A percentile compares a stretch with the other conserved stretches of the same genome.
Conservation (phyloP, 768 basidiomycete species). For the Tulasnella sp. region DNA sequence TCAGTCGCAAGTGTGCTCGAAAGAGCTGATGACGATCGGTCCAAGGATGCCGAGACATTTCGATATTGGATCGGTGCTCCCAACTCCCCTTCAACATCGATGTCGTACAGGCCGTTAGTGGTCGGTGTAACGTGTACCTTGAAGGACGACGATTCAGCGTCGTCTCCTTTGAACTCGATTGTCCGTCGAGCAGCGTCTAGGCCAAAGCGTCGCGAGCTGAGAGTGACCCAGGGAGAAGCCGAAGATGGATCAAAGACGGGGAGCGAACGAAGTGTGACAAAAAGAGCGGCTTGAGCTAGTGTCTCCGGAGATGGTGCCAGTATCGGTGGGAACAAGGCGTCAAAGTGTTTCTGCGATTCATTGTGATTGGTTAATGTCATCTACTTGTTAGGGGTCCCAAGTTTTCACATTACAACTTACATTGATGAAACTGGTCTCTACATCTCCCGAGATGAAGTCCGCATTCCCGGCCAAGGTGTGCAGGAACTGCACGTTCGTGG, state of each 20-base stretch:
- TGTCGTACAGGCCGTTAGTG: conserved; percentile 40
- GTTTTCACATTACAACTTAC: conserved; percentile 43
- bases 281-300: conserved; percentile 73
- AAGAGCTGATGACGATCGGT: conserved; percentile 39
- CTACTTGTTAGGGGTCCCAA: not conserved
- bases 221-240: conserved; percentile 49
- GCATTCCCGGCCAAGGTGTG: conserved; percentile 63
- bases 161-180: conserved; percentile 43
- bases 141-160: conserved; percentile 25
- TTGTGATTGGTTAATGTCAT: not conserved
- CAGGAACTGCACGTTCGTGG: conserved; percentile 87
- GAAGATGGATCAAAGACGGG: conserved; percentile 21
- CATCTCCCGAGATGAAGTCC: conserved; percentile 64
- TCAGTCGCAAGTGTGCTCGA: conserved; percentile 43
- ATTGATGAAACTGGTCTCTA: conserved; percentile 89
- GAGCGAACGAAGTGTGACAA: conserved; percentile 55
- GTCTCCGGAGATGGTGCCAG: conserved; percentile 48
- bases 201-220: conserved; percentile 68
- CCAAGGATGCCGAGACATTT: conserved; percentile 22
- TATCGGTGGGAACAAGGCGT: conserved; percentile 66
- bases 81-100: conserved; percentile 37
- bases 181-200: conserved; percentile 57
- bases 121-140: conserved; percentile 36
- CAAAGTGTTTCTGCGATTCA: conserved; percentile 60
- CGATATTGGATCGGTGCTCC: conserved; percentile 15